Evolutionary conservation across 371 early-diverging fungal genomes (phyloP).

Genomic region (Mortierella sp.): DNA sequence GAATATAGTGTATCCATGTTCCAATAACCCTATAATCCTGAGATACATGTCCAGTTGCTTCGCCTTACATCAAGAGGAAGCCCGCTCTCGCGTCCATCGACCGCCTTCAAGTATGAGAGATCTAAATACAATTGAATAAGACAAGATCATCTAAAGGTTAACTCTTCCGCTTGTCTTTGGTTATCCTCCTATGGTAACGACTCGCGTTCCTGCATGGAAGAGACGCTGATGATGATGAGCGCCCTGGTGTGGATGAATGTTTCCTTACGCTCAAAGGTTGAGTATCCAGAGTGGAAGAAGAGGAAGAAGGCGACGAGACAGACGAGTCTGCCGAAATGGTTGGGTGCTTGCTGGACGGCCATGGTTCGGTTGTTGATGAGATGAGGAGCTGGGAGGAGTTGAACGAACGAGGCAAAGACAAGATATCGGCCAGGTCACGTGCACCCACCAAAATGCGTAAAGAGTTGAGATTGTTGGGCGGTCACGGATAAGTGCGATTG

Average conservation of each 20-base stretch:
- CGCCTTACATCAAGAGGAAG: conserved; percentile 74
- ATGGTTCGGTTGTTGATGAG: conserved; percentile 21
- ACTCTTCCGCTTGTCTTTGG: not conserved
- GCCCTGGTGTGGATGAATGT: not conserved
- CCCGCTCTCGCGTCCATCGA: conserved; percentile 65
- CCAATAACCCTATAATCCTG: not conserved
- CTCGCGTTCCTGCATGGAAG: not conserved
- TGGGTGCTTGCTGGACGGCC: conserved; percentile 57
- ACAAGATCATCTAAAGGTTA: no score
- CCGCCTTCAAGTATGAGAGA: conserved; percentile 76
- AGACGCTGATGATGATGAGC: not conserved
- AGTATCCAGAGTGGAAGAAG: conserved; percentile 75
- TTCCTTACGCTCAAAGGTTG: conserved; percentile 77
- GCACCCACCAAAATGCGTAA: not conserved
- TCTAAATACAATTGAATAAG: conserved; percentile 57
- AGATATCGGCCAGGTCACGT: not conserved
- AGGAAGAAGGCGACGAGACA: conserved; percentile 68
- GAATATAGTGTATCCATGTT: not conserved
- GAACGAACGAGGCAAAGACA: not conserved
- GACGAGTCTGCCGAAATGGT: conserved; percentile 62
- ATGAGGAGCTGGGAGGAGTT: not conserved
- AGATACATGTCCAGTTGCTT: not conserved
- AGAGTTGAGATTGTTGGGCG: not conserved
- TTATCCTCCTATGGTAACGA: not conserved
- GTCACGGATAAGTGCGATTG: not conserved